phyloP scores from a whole-genome alignment of 176 grass and related monocot species.

The Aegilops longissima region DNA sequence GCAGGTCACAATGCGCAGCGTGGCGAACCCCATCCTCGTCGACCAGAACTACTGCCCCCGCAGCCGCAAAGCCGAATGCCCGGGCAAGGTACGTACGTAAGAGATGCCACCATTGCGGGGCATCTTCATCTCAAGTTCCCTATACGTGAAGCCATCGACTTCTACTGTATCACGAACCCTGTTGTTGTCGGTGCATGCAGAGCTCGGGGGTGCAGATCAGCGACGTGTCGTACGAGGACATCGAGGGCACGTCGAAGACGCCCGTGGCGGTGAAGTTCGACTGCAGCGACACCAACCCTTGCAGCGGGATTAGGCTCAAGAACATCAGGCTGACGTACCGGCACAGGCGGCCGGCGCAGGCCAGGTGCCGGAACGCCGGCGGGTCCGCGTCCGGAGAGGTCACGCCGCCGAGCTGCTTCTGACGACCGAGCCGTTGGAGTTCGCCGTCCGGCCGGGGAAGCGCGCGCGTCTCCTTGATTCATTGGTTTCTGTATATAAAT shows the following conservation, averaged over 20 bases:
- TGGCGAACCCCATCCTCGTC: conserved; percentile 58
- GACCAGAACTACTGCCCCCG: conserved; percentile 81
- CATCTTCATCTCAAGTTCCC: too few species aligned
- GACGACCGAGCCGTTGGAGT: not conserved
- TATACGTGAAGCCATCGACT: too few species aligned
- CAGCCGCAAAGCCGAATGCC: conserved; percentile 38
- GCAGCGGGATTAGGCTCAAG: conserved; percentile 42
- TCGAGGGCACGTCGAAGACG: conserved; percentile 52
- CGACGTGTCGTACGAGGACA: conserved; percentile 29
- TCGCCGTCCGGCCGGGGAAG: not conserved
- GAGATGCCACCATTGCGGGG: not conserved
- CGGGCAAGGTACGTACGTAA: conserved; percentile 29
- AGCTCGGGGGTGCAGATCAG: conserved; percentile 66
- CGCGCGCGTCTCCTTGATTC: not conserved
- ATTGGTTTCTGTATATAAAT: not conserved
- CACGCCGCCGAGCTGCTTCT: conserved; percentile 55
- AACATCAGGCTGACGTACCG: conserved; percentile 49
- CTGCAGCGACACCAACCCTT: conserved; percentile 56
- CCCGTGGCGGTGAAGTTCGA: conserved; percentile 56
- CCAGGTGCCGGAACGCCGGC: conserved; percentile 48
- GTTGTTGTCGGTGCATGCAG: conserved; percentile 25
- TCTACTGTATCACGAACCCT: not conserved
- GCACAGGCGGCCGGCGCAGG: conserved; percentile 14
- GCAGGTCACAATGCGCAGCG: conserved; percentile 37
- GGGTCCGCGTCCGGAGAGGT: conserved; percentile 34